Percentiles rank a stretch among this genome's conserved stretches.
phyloP scores from a whole-genome alignment of 768 basidiomycete species.

The Asterophora parasitica region DNA sequence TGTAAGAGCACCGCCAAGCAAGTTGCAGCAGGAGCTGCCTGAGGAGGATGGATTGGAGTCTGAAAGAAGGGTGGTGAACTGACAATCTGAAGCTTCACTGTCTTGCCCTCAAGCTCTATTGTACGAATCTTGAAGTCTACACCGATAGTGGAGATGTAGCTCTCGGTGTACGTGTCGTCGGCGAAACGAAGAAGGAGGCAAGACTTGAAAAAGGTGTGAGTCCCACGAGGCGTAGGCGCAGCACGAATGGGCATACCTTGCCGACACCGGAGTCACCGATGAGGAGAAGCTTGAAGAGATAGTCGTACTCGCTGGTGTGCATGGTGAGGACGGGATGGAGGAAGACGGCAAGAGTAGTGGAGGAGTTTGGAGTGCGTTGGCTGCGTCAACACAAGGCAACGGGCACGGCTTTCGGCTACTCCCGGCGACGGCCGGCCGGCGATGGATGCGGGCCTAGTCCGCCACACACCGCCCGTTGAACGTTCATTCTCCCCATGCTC shows the following conservation, averaged over 20 bases:
- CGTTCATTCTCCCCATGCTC: background rate
- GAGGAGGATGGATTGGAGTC: background rate
- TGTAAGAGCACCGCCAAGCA: background rate
- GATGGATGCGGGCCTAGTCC: background rate
- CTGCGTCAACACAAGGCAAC: slow-evolving; percentile 17
- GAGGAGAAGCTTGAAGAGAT: slow-evolving; percentile 93
- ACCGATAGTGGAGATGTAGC: slow-evolving; percentile 96
- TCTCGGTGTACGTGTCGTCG: slow-evolving; percentile 97
- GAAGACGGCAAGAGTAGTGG: slow-evolving; percentile 22
- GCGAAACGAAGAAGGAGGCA: slow-evolving; percentile 89
- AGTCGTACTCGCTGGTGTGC: slow-evolving; percentile 95
- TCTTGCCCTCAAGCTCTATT: slow-evolving; percentile 97
- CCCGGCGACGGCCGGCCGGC: slow-evolving; percentile 18
- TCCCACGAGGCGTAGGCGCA: slow-evolving; percentile 16
- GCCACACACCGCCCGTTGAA: background rate
- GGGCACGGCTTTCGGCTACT: slow-evolving; percentile 17
- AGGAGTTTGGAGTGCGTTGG: slow-evolving; percentile 24
- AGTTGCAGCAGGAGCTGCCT: background rate
- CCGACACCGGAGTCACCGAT: slow-evolving; percentile 96
- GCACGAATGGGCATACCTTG: slow-evolving; percentile 49
- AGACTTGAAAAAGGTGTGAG: slow-evolving; percentile 50
- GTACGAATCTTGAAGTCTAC: slow-evolving; percentile 99
- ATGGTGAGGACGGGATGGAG: slow-evolving; percentile 31
- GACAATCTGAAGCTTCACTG: slow-evolving; percentile 97
- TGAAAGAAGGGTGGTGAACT: slow-evolving; percentile 32